Evolutionary conservation across 1,284 basidiomycete species (phyloP).

Genomic region (Ustilago sp.): DNA sequence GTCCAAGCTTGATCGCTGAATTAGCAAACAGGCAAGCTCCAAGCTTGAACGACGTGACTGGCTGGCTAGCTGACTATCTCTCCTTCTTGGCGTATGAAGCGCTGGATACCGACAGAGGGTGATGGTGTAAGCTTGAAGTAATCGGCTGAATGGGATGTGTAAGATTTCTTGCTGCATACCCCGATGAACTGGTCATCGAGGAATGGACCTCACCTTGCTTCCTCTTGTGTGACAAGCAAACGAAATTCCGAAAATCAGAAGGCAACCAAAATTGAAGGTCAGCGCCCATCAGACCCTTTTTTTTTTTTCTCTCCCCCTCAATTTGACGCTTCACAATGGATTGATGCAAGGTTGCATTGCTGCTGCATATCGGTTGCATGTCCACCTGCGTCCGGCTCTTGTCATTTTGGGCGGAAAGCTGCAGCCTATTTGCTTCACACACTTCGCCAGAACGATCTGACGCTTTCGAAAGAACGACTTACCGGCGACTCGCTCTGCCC

Average conservation of each 20-base stretch:
- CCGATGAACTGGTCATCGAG: slow-evolving; percentile 5
- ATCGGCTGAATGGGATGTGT: slow-evolving; percentile 4
- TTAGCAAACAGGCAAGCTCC: slow-evolving; percentile 1
- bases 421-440: slow-evolving; percentile 1
- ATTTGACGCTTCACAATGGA: not conserved
- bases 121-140: not conserved
- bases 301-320: not conserved
- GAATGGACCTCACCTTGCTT: not conserved
- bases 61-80: not conserved
- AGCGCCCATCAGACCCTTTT: not conserved
- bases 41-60: not conserved
- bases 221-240: no score
- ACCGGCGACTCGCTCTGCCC: not conserved
- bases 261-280: not conserved
- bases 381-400: not conserved
- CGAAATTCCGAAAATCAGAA: not conserved
- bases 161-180: not conserved
- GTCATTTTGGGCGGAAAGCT: not conserved
- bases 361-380: slow-evolving; percentile 13
- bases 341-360: slow-evolving; percentile 28
- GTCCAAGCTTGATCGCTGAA: not conserved
- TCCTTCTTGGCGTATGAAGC: not conserved
- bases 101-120: not conserved
- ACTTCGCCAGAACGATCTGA: slow-evolving; percentile 19
- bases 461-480: slow-evolving; percentile 16